A percentile compares a stretch with the other conserved stretches of the same genome.
These are phyloP conservation scores for Parietichytrium sp. DNA, from an alignment of 108 stramenopile species.

Conservation along the genomic window DNA sequence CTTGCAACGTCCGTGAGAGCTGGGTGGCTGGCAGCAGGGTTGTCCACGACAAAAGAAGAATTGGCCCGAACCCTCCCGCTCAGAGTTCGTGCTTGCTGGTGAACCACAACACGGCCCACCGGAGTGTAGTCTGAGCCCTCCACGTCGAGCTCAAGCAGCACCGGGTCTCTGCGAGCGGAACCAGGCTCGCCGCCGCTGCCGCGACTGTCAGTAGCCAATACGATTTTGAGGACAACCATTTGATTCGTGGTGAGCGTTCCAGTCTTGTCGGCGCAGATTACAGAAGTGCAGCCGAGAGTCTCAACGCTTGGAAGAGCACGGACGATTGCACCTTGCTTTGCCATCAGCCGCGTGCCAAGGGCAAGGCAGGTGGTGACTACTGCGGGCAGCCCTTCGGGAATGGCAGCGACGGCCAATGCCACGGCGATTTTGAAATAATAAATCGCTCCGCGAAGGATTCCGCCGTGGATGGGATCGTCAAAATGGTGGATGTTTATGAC, in stretches of 20 bases:
- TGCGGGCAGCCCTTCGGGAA: slow-evolving; percentile 87
- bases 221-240: slow-evolving; percentile 71
- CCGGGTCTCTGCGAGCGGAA: slow-evolving; percentile 40
- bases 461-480: slow-evolving; percentile 75
- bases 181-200: background rate
- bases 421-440: slow-evolving; percentile 89
- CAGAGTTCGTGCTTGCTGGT: no score
- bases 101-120: slow-evolving; percentile 32
- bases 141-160: slow-evolving; percentile 44
- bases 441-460: slow-evolving; percentile 72
- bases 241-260: slow-evolving; percentile 95
- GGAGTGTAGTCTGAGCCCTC: slow-evolving; percentile 57
- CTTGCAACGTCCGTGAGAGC: slow-evolving; percentile 53
- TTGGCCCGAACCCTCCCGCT: background rate
- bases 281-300: slow-evolving; percentile 87
- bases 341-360: slow-evolving; percentile 88
- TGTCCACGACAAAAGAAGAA: background rate
- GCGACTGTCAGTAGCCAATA: slow-evolving; percentile 40
- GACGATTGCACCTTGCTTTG: slow-evolving; percentile 80
- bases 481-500: slow-evolving; percentile 85
- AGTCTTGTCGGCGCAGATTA: slow-evolving; percentile 93
- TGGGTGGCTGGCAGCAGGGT: slow-evolving; percentile 3
- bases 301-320: slow-evolving; percentile 91
- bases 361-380: slow-evolving; percentile 85
- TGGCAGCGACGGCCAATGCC: slow-evolving; percentile 95